A percentile compares a stretch with the other conserved stretches of the same genome.
Conservation (phyloP, 257 asterid species). For the Plantago major region DNA sequence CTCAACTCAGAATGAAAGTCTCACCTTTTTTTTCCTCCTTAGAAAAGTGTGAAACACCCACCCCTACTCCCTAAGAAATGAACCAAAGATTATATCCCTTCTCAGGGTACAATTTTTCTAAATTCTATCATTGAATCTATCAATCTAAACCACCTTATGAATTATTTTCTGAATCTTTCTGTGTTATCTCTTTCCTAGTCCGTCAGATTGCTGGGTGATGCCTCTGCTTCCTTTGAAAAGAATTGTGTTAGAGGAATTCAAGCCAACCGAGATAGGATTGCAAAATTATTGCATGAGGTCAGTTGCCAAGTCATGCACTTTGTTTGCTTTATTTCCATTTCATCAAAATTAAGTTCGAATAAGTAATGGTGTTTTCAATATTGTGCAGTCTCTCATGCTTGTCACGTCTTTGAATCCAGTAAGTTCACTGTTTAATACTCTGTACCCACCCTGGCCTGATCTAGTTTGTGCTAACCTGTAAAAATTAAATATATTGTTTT, state of each 20-base stretch:
- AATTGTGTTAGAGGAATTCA: constrained; percentile 90
- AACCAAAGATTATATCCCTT: no score
- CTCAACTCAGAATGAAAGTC: not conserved
- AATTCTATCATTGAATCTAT: not conserved
- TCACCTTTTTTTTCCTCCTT: not conserved
- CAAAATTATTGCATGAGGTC: constrained; percentile 84
- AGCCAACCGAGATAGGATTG: constrained; percentile 83
- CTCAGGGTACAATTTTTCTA: no score
- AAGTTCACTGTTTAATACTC: constrained; percentile 24
- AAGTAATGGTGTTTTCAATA: constrained; percentile 16
- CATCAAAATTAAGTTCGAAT: not conserved
- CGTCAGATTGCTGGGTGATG: constrained; percentile 87
- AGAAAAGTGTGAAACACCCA: not conserved
- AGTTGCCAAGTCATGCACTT: constrained; percentile 23
- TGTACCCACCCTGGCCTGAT: not conserved
- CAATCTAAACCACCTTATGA: not conserved
- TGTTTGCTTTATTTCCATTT: constrained; percentile 11
- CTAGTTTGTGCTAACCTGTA: not conserved
- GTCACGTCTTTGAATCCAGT: constrained; percentile 96
- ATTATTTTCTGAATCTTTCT: constrained; percentile 14
- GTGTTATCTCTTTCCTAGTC: constrained; percentile 43
- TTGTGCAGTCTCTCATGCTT: constrained; percentile 95
- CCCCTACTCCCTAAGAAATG: not conserved
- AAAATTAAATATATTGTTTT: constrained; percentile 18
- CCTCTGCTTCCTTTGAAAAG: constrained; percentile 93